These are phyloP conservation scores for Tetrahymena thermophila DNA, from an alignment of 73 alveolate genomes.

Conservation along the genomic window DNA sequence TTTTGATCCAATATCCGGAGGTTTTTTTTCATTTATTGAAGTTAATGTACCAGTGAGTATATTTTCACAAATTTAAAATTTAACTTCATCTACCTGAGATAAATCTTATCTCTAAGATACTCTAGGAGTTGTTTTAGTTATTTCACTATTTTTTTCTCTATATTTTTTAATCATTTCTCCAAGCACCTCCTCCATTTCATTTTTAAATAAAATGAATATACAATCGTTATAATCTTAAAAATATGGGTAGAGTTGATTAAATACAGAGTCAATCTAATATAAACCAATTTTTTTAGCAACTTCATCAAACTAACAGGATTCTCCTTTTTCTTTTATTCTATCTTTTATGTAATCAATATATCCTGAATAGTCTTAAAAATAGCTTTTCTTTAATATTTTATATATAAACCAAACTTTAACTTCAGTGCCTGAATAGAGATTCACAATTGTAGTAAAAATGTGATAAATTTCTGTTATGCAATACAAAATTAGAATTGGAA, in stretches of 20 bases:
- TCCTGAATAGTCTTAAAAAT: neutral
- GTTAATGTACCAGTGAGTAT: neutral
- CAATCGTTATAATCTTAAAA: neutral
- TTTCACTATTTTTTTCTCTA: neutral
- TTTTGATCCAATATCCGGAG: neutral
- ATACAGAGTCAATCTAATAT: neutral
- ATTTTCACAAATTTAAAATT: neutral
- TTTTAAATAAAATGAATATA: neutral
- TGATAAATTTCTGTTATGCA: neutral
- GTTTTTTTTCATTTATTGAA: neutral
- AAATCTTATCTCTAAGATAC: neutral
- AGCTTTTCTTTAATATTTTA: neutral
- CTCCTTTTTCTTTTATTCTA: neutral
- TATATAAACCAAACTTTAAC: neutral
- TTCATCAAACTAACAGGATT: neutral
- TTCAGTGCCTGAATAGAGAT: neutral
- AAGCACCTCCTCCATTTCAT: neutral
- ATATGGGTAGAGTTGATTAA: neutral
- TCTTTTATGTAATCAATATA: neutral
- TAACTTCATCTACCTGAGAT: neutral
- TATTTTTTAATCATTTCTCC: neutral
- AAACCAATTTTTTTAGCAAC: neutral
- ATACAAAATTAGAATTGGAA: neutral
- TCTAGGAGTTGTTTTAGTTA: neutral
- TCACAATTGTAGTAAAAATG: neutral